Evolutionary conservation across 2,329 filamentous ascomycete genomes (phyloP), one percentile per base, ranked within the genome.

Genomic region (Claviceps sp.): DNA sequence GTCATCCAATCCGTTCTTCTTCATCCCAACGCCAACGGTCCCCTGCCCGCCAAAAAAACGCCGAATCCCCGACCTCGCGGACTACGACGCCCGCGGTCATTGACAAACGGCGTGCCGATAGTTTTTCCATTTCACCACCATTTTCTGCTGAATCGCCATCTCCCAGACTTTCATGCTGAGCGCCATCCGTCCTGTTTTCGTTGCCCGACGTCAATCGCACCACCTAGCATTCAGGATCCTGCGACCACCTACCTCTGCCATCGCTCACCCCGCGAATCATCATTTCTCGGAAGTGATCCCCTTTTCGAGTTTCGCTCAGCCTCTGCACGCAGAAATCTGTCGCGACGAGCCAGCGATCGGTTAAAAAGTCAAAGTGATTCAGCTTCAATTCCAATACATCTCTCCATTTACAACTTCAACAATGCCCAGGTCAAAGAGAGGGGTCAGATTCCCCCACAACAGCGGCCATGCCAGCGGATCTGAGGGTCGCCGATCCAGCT

Each of bases 401-500:
- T 34, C 23, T 11, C 7, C 22, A 36, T 34, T n/a, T 23, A 29
- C 52, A 39, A 26, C 37, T 8, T 50, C 46, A 50, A 47, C 23
- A 56, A 70, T 70, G 66, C 62, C 60, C 49, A 63, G 66, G 55
- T 62, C 67, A 56, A 69, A 67, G 64, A 72, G 76, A 64, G 76
- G 76, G 61, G 76, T 79, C 54, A 72, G 74, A 57, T 79, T 79
- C 65, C 74, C 74, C 58, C 69, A 71, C 59, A 62, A 66, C 57
- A 76, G 78, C 55, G 71, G 71, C 53, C 65, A 69, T 50, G 59
- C 57, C 54, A 62, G 60, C 52, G 62, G 62, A 53, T 59, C 64
- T 54, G 75, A 85, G 13, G 76, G 79, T 49, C 75, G 81, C 59
- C 81, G 84, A 60, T 77, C 78, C 53, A 86, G 83, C 73, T 81